A percentile compares a stretch with the other conserved stretches of the same genome.
These are phyloP conservation scores for Gossypium davidsonii DNA, from an alignment of 441 rosid species.

Conservation along the genomic window DNA sequence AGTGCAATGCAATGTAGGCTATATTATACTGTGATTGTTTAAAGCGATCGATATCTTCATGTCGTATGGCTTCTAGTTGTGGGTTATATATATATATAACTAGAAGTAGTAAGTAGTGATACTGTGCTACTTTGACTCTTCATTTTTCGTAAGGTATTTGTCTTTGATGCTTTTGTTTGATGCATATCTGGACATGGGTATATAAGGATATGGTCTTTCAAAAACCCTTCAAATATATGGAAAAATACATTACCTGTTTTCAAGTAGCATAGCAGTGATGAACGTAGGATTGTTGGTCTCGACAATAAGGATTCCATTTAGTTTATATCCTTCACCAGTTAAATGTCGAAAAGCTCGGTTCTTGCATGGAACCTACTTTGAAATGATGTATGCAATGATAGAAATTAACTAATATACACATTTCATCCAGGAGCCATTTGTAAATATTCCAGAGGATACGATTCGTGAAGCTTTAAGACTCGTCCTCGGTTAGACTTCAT, in stretches of 20 bases:
- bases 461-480: slow-evolving; percentile 64
- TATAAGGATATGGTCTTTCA: not conserved
- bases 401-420: slow-evolving; percentile 9
- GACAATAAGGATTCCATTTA: not conserved
- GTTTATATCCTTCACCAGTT: not conserved
- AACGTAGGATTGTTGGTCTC: slow-evolving; percentile 1
- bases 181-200: not conserved
- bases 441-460: slow-evolving; percentile 51
- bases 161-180: not conserved
- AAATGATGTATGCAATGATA: not conserved
- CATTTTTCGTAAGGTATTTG: not conserved
- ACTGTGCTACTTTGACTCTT: not conserved
- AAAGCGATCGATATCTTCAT: not conserved
- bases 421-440: slow-evolving; percentile 67
- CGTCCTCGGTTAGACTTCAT: slow-evolving; percentile 34
- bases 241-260: too few relatives aligned
- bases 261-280: not conserved
- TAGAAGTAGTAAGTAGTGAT: too few relatives aligned
- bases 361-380: not conserved
- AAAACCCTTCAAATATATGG: not conserved
- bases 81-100: not conserved
- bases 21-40: not conserved
- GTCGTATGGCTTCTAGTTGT: not conserved
- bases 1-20: not conserved
- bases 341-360: not conserved